Conservation (phyloP, 2,329 filamentous ascomycete genomes). For the Rhynchosporium agropyri region DNA sequence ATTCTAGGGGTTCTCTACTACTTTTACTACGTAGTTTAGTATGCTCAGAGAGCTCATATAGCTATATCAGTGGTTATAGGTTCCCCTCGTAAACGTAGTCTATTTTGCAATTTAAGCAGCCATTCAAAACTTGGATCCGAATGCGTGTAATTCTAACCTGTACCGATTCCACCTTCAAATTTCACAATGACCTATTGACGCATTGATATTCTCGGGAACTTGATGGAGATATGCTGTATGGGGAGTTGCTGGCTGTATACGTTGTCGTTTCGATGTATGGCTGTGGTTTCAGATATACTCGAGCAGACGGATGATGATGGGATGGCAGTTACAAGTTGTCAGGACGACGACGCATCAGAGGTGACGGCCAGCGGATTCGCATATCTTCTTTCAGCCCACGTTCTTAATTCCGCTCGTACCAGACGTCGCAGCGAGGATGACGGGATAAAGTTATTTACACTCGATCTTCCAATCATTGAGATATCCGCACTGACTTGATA, state of each 20-base stretch:
- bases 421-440: slow-evolving; percentile 1
- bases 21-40: no score
- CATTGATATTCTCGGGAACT: neutral
- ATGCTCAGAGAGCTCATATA: no score
- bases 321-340: neutral
- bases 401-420: neutral
- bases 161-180: no score
- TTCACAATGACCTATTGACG: no score
- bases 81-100: no score
- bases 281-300: neutral
- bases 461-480: slow-evolving; percentile 1
- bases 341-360: neutral
- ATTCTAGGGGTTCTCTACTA: no score
- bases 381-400: neutral
- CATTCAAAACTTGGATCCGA: no score
- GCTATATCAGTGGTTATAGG: no score
- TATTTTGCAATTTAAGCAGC: no score
- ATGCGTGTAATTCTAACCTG: no score
- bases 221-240: neutral
- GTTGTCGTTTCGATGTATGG: neutral
- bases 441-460: neutral
- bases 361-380: neutral
- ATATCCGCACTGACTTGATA: neutral
- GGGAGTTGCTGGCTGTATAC: neutral
- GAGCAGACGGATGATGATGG: neutral